Percentiles rank a stretch among this genome's conserved stretches.
These are phyloP conservation scores for Tagetes patula DNA, from an alignment of 129 eudicot genomes.

Conservation along the genomic window DNA sequence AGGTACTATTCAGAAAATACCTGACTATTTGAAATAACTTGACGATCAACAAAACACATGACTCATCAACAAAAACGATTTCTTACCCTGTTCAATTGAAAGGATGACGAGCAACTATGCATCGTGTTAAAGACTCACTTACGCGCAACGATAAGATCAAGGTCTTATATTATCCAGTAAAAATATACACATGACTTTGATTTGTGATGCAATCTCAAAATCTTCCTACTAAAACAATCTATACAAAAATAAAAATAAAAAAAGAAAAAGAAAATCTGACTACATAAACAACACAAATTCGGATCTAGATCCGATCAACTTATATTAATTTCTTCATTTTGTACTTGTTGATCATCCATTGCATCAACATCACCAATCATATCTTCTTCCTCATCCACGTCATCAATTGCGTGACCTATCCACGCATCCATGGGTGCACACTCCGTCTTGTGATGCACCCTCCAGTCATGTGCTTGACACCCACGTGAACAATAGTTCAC, in stretches of 20 bases:
- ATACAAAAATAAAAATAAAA: background rate
- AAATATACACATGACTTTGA: too few relatives aligned
- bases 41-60: too few relatives aligned
- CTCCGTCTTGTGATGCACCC: constrained; percentile 48
- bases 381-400: constrained; percentile 19
- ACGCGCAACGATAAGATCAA: too few relatives aligned
- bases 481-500: constrained; percentile 65
- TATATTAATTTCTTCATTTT: constrained; percentile 3
- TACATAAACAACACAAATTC: background rate
- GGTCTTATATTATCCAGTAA: too few relatives aligned
- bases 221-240: background rate
- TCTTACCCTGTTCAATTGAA: too few relatives aligned
- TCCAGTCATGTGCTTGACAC: constrained; percentile 71
- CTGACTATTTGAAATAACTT: too few relatives aligned
- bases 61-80: too few relatives aligned
- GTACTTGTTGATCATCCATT: background rate
- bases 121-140: too few relatives aligned
- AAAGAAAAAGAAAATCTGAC: background rate
- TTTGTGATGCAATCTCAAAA: background rate
- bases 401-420: constrained; percentile 32
- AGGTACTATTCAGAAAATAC: too few relatives aligned
- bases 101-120: too few relatives aligned
- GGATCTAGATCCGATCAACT: constrained; percentile 19
- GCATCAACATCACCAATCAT: background rate
- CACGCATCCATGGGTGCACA: constrained; percentile 46